Base-by-base conservation (phyloP, 139 green algal genomes). In the Coccomyxa sp. region DNA sequence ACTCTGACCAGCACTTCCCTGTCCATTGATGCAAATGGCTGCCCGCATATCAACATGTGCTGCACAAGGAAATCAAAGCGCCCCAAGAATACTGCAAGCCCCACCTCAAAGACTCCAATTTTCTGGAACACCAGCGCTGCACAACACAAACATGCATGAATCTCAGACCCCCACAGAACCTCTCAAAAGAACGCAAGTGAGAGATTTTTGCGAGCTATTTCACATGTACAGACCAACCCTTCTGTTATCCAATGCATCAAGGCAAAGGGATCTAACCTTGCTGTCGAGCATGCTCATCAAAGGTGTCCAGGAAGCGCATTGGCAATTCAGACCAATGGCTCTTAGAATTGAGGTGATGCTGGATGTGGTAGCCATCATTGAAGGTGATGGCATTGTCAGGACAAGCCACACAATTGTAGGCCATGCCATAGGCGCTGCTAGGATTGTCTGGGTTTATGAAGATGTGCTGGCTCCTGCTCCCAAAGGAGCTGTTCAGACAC, bases 301-400 rank as follows among this genome's bases (percentile, higher is more conserved):
- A 32, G 0, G 30, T 91, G 11, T 89, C 79, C 13, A 93, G 77
- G 79, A 97, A 94, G 17, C 77, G 74, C 25, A 57, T 31, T 1
- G 94, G 93, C 63, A 97, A 81, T 85, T 95, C 88, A 11, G 80
- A 91, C 95, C 95, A 98, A 85, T 98, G 95, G 32, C 92, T 63
- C 74, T 77, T 58, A 17, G 89, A 93, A 85, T 98, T 98, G 74
- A 91, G 84, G 84, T 98, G 95, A 85, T 98, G 95, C 45, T 95
- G 75, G 18, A 96, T 87, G 86, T 98, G 95, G 87, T 97, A 87
- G 17, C 95, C 95, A 60, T 98, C 95, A 81, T 98, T 98, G 92
- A 95, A 98, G 0, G 89, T 95, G 7, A 82, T 84, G 14, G 77
- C 51, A 82, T 98, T 98, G 87, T 97, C 95, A 0, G 78, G 15